Conservation (phyloP, 495 filamentous ascomycete species). For the Xylaria scruposa region DNA sequence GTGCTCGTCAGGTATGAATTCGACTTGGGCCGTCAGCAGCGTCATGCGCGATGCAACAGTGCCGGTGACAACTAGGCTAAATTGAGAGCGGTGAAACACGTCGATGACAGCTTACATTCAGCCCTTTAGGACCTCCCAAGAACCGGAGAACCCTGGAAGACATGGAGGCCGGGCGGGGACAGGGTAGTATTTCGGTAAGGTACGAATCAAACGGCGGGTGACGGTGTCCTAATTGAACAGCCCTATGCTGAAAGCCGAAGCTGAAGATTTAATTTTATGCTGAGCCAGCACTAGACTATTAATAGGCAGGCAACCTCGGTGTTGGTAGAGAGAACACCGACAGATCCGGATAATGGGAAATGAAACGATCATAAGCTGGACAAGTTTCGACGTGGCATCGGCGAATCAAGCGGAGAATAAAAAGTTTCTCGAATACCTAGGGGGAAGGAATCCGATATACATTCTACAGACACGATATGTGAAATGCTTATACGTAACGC, state of each 20-base stretch:
- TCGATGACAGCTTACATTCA: constrained; percentile 3
- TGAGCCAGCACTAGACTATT: background rate
- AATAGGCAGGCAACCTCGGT: background rate
- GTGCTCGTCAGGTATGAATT: constrained; percentile 24
- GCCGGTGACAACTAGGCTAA: constrained; percentile 10
- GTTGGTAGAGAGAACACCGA: background rate
- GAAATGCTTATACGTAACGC: too few species aligned
- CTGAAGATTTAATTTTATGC: constrained; percentile 10
- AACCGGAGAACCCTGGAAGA: constrained; percentile 21
- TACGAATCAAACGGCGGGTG: constrained; percentile 6
- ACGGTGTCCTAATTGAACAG: background rate
- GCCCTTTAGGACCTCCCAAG: constrained; percentile 15
- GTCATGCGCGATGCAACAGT: constrained; percentile 20
- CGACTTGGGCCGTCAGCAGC: constrained; percentile 23
- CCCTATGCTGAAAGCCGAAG: background rate
- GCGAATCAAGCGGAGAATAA: background rate
- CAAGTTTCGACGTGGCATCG: background rate
- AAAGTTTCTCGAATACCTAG: too few species aligned
- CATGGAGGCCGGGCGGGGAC: background rate
- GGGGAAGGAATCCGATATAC: too few species aligned
- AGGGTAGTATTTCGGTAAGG: background rate
- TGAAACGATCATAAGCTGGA: background rate
- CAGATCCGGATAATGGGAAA: background rate
- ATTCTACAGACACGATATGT: too few species aligned
- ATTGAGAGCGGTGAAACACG: constrained; percentile 15